Evolutionary conservation across 805 yeast species (phyloP).

Genomic region (Candida patagonica): DNA sequence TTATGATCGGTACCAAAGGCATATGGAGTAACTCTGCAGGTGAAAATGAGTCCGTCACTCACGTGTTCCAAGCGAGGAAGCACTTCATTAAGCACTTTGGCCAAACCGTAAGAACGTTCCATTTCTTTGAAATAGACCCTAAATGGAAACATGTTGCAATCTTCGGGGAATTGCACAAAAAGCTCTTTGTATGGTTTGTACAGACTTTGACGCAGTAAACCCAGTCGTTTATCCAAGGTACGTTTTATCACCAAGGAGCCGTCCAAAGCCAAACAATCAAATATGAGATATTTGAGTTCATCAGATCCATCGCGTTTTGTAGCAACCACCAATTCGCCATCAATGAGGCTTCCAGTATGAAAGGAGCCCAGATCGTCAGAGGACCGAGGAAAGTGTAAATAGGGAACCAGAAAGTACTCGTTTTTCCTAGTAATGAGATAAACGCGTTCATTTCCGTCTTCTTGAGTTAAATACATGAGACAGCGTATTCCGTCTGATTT

Average conservation of each 20-base stretch:
- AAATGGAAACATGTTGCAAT: constrained; percentile 71
- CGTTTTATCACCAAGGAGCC: constrained; percentile 62
- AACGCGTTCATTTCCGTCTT: constrained; percentile 77
- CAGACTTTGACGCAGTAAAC: constrained; percentile 73
- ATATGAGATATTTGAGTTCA: constrained; percentile 66
- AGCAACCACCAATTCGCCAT: constrained; percentile 79
- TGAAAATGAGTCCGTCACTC: constrained; percentile 88
- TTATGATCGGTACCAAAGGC: constrained; percentile 80
- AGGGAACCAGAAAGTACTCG: constrained; percentile 70
- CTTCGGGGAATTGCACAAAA: constrained; percentile 61
- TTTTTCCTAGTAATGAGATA: constrained; percentile 83
- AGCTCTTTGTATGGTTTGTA: constrained; percentile 73
- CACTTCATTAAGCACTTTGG: constrained; percentile 62
- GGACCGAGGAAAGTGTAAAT: constrained; percentile 67
- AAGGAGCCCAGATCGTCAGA: constrained; percentile 40
- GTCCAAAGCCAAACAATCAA: constrained; percentile 83
- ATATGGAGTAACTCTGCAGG: constrained; percentile 85
- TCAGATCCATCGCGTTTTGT: constrained; percentile 39
- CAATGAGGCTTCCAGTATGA: constrained; percentile 83
- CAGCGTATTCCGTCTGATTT: constrained; percentile 91
- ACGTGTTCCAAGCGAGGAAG: constrained; percentile 67
- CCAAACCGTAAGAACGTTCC: constrained; percentile 73
- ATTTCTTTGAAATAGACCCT: constrained; percentile 79
- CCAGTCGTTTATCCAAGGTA: constrained; percentile 71
- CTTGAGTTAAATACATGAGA: constrained; percentile 46